Evolutionary conservation across 495 filamentous ascomycete species (phyloP), one percentile per base, ranked within the genome.

Genomic region (Lepidopterella palustris): DNA sequence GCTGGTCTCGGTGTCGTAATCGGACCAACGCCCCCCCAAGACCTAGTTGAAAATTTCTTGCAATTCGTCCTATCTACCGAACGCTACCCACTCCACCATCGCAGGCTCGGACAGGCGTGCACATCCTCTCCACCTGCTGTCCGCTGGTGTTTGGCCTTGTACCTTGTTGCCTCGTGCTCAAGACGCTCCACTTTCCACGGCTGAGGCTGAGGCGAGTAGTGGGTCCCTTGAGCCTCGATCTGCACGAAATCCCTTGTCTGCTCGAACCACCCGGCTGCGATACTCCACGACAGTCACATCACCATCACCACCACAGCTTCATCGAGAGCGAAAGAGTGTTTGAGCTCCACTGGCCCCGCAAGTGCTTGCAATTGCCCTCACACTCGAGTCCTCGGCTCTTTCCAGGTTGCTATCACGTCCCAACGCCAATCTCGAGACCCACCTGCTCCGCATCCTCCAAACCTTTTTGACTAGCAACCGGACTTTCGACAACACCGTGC

Each of bases 1-100:
- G 35, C 35, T 42, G 42, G 42, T 40, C 18, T 49, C n/a, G 51
- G 21, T 55, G 58, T n/a, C 59, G 45, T 45, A 62, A 62, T 58
- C 60, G 60, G 60, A 57, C 28, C 45, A 23, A 13, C 47, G 28
- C 54, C 18, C 54, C 18, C 53, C 28, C 23, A 15, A 45, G 35
- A 15, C 47, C 8, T 9, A 10, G 15, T 27, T 56, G 15, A 18
- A 53, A 62, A 53, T 45, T 62, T 58, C 52, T 47, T 10, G 28
- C 32, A 8, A 15, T 32, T 35, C 42, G 15, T 28, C 13, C 45
- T 23, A 20, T 45, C 18, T 47, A 24, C 13, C 42, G 20, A 24
- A 20, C 42, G 20, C 42, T 45, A 39, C 28, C 27, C 53, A 42
- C 50, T 55, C 49, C 49, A 23, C 15, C 35, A 23, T 42, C 35